Conservation (phyloP, 1,139 yeast species). For the Scheffersomyces parashehatae region DNA sequence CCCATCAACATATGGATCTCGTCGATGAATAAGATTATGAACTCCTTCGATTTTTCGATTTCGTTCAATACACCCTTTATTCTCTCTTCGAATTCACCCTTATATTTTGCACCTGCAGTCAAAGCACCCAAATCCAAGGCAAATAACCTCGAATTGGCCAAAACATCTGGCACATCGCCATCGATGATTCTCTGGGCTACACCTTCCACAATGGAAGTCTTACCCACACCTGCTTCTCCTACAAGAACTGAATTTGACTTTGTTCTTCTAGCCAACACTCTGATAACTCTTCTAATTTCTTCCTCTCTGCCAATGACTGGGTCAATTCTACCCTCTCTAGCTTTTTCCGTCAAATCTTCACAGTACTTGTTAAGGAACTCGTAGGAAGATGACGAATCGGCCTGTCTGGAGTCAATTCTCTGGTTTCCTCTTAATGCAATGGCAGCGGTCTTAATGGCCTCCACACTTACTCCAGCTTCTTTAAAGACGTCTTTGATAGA, state of each 20-base stretch:
- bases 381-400: slow-evolving; percentile 82
- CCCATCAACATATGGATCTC: slow-evolving; percentile 99
- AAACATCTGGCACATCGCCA: slow-evolving; percentile 88
- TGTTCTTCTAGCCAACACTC: slow-evolving; percentile 92
- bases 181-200: slow-evolving; percentile 97
- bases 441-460: slow-evolving; percentile 78
- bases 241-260: slow-evolving; percentile 94
- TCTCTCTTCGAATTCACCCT: slow-evolving; percentile 98
- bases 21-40: slow-evolving; percentile 89
- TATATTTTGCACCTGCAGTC: slow-evolving; percentile 97
- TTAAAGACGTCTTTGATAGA: slow-evolving; percentile 73
- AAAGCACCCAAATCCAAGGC: slow-evolving; percentile 93
- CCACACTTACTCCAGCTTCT: slow-evolving; percentile 67
- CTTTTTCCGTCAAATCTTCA: slow-evolving; percentile 87
- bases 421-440: slow-evolving; percentile 85
- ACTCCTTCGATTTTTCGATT: slow-evolving; percentile 81
- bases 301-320: slow-evolving; percentile 99
- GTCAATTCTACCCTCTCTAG: slow-evolving; percentile 91
- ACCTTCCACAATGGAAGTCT: slow-evolving; percentile 96
- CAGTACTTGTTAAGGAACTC: slow-evolving; percentile 91
- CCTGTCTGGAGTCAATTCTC: slow-evolving; percentile 89
- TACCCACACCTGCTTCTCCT: slow-evolving; percentile 99
- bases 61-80: slow-evolving; percentile 94
- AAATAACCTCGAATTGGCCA: slow-evolving; percentile 76
- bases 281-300: slow-evolving; percentile 90